Conservation (phyloP, 139 green algal species). For the Haematococcus lacustris region DNA sequence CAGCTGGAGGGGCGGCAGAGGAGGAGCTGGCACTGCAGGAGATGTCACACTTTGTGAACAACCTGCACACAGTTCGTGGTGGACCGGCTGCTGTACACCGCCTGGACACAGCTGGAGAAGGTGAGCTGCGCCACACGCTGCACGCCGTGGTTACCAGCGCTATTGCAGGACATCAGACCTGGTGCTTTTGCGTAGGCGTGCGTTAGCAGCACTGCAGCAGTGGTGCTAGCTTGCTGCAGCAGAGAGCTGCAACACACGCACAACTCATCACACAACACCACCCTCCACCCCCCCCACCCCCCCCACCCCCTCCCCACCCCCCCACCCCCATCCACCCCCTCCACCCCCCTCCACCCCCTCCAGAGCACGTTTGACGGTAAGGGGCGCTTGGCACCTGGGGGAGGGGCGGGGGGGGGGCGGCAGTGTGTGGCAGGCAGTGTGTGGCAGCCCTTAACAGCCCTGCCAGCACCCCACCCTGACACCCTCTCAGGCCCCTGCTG, state of each 20-base stretch:
- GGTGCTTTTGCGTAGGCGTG: neutral
- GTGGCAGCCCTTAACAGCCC: too few species aligned
- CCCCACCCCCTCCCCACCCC: too few species aligned
- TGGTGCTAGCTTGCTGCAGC: neutral
- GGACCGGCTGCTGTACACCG: conserved; percentile 15
- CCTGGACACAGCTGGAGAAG: conserved; percentile 11
- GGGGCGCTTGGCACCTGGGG: too few species aligned
- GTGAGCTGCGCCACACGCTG: neutral
- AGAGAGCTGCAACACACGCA: neutral
- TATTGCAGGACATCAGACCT: neutral
- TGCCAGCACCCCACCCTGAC: too few species aligned
- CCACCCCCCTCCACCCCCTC: too few species aligned
- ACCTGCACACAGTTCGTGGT: conserved; percentile 32
- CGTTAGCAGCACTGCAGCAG: neutral
- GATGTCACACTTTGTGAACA: conserved; percentile 30
- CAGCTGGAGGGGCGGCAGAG: neutral
- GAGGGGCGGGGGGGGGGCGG: too few species aligned
- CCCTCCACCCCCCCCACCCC: too few species aligned
- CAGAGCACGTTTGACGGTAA: too few species aligned
- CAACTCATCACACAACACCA: too few species aligned
- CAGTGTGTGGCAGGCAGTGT: too few species aligned
- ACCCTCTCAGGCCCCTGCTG: too few species aligned
- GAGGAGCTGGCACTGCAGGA: conserved; percentile 15
- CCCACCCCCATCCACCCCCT: too few species aligned
- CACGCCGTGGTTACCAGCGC: neutral